Evolutionary conservation across 345 rosid genomes (phyloP).

Genomic region (Camelina hispida): DNA sequence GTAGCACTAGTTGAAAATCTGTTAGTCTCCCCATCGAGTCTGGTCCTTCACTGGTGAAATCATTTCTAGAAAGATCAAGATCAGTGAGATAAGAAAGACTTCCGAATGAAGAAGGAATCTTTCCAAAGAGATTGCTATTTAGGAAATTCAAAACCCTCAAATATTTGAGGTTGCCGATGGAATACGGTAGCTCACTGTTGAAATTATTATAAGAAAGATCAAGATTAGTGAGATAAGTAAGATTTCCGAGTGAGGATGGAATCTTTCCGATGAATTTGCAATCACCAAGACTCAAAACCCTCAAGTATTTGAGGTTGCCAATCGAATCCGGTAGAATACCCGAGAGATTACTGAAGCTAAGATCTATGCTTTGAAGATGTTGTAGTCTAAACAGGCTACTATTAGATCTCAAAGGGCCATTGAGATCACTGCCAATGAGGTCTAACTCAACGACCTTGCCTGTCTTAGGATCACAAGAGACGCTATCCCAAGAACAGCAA

Average conservation of each 20-base stretch:
- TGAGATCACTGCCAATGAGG: not conserved
- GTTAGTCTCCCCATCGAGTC: not conserved
- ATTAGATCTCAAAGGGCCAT: slow-evolving; percentile 19
- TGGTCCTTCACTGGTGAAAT: not conserved
- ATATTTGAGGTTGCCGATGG: not conserved
- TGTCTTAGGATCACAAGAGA: slow-evolving; percentile 25
- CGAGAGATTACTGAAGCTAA: not conserved
- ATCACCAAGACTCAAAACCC: not conserved
- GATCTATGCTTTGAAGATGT: not conserved
- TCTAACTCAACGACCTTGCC: slow-evolving; percentile 13
- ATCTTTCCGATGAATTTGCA: slow-evolving; percentile 40
- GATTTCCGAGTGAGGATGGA: slow-evolving; percentile 40
- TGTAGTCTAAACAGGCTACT: slow-evolving; percentile 13
- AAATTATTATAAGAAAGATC: slow-evolving; percentile 42
- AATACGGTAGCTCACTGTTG: slow-evolving; percentile 33
- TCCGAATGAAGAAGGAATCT: not conserved
- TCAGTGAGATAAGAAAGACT: not conserved
- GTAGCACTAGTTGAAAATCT: not conserved
- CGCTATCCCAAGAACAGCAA: slow-evolving; percentile 35
- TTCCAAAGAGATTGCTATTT: no score
- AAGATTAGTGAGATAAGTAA: slow-evolving; percentile 34
- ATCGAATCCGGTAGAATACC: slow-evolving; percentile 44
- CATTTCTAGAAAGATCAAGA: no score
- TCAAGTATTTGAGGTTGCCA: not conserved
- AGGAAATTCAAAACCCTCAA: no score